Percentiles rank a stretch among this genome's conserved stretches.
Conservation (phyloP, 495 filamentous ascomycete genomes). For the Hypoxylon cercidicola region DNA sequence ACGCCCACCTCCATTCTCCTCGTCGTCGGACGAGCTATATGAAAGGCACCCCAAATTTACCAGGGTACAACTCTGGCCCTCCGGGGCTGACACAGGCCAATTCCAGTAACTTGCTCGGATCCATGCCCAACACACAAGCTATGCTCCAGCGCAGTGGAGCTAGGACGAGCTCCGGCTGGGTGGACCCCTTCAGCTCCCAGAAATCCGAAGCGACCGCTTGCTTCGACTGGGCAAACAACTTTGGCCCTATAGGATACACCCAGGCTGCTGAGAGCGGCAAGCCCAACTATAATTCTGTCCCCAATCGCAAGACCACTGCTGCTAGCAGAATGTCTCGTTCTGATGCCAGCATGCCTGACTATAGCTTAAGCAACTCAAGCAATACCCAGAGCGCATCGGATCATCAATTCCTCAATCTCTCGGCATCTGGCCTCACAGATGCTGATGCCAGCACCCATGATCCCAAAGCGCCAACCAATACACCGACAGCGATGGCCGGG, state of each 20-base stretch:
- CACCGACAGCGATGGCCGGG: conserved; percentile 44
- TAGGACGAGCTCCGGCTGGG: conserved; percentile 35
- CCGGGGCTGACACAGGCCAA: conserved; percentile 35
- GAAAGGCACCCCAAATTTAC: conserved; percentile 29
- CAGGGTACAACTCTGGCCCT: conserved; percentile 15
- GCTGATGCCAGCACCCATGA: conserved; percentile 42
- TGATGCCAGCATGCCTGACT: conserved; percentile 57
- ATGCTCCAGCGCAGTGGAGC: conserved; percentile 38
- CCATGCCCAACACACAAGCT: conserved; percentile 37
- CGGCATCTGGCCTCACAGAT: conserved; percentile 47
- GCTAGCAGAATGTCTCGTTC: conserved; percentile 45
- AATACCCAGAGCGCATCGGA: conserved; percentile 31
- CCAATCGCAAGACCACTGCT: conserved; percentile 29
- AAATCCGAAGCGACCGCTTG: conserved; percentile 48
- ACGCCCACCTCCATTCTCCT: conserved; percentile 58
- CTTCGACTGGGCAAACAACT: conserved; percentile 49
- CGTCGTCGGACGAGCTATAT: conserved; percentile 43
- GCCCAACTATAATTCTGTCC: conserved; percentile 28
- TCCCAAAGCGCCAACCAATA: conserved; percentile 54
- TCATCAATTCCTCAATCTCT: conserved; percentile 47
- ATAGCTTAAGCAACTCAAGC: conserved; percentile 31
- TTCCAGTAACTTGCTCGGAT: conserved; percentile 33
- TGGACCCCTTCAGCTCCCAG: conserved; percentile 49
- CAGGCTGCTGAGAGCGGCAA: conserved; percentile 35
- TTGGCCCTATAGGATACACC: conserved; percentile 35